Percentiles rank a stretch among this genome's conserved stretches.
These are phyloP conservation scores for Golubevia pallescens DNA, from an alignment of 1,284 basidiomycete species.

Conservation along the genomic window DNA sequence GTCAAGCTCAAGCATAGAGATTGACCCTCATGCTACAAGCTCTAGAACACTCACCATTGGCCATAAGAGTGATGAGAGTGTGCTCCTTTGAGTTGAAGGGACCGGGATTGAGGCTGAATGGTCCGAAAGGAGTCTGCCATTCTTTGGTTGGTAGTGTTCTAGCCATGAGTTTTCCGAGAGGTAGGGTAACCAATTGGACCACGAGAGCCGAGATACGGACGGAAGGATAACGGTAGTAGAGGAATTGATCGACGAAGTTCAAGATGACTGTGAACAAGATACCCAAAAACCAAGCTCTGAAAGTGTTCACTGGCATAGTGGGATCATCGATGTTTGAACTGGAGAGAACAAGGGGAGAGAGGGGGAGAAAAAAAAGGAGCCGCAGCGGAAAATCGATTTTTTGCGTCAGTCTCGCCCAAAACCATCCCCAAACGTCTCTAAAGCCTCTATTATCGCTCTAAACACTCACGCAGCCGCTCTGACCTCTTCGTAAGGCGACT, in stretches of 20 bases:
- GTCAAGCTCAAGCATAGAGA: too few relatives aligned
- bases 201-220: slow-evolving; percentile 37
- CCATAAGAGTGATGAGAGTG: slow-evolving; percentile 35
- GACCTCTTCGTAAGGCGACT: too few relatives aligned
- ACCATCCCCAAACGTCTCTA: too few relatives aligned
- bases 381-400: too few relatives aligned
- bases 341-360: slow-evolving; percentile 12
- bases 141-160: slow-evolving; percentile 29
- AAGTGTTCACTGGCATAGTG: slow-evolving; percentile 41
- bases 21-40: too few relatives aligned
- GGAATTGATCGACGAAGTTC: slow-evolving; percentile 43
- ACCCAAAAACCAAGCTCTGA: slow-evolving; percentile 45
- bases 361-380: too few relatives aligned
- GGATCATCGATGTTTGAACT: slow-evolving; percentile 55
- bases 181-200: slow-evolving; percentile 40
- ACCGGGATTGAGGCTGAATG: slow-evolving; percentile 42
- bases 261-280: slow-evolving; percentile 31
- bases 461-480: too few relatives aligned
- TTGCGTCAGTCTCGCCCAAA: too few relatives aligned
- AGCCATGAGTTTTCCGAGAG: slow-evolving; percentile 32
- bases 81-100: slow-evolving; percentile 59
- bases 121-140: slow-evolving; percentile 24
- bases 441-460: too few relatives aligned
- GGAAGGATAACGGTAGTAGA: slow-evolving; percentile 41
- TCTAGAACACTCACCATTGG: slow-evolving; percentile 3